Evolutionary conservation across 306 rosid genomes (phyloP).

Genomic region (Abrus pulchellus): DNA sequence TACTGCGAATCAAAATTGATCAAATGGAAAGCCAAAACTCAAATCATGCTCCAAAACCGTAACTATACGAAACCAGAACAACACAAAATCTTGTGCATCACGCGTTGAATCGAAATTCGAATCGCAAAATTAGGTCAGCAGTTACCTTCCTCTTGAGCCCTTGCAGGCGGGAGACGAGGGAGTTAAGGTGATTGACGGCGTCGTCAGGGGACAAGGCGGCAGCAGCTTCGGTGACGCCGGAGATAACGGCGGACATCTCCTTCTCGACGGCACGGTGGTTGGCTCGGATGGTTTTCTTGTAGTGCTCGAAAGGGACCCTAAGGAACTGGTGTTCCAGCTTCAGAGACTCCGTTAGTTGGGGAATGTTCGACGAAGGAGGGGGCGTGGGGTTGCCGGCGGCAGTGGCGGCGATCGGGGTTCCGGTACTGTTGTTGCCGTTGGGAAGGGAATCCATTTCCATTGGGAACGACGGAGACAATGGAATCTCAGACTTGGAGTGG

Average conservation of each 20-base stretch:
- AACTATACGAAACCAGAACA: not conserved
- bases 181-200: constrained; percentile 79
- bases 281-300: constrained; percentile 94
- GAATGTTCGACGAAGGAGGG: constrained; percentile 59
- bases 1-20: constrained; percentile 25
- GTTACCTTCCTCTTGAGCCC: constrained; percentile 90
- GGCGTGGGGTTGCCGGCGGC: constrained; percentile 47
- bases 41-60: not conserved
- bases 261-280: constrained; percentile 88
- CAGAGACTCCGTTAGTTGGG: constrained; percentile 71
- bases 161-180: constrained; percentile 86
- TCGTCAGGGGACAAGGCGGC: constrained; percentile 64
- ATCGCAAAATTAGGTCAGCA: constrained; percentile 42
- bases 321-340: constrained; percentile 96
- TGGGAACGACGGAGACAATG: constrained; percentile 36
- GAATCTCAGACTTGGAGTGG: constrained; percentile 46
- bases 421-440: constrained; percentile 46
- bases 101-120: constrained; percentile 10
- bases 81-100: not conserved
- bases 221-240: constrained; percentile 68
- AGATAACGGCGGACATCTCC: constrained; percentile 82
- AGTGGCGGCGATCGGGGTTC: constrained; percentile 31
- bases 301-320: constrained; percentile 97
- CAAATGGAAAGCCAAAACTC: constrained; percentile 4
- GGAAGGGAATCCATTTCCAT: constrained; percentile 75